Percentiles rank a stretch among this genome's conserved stretches.
Evolutionary conservation across 2,329 filamentous ascomycete genomes (phyloP).

Genomic region (Rutstroemia sp.): DNA sequence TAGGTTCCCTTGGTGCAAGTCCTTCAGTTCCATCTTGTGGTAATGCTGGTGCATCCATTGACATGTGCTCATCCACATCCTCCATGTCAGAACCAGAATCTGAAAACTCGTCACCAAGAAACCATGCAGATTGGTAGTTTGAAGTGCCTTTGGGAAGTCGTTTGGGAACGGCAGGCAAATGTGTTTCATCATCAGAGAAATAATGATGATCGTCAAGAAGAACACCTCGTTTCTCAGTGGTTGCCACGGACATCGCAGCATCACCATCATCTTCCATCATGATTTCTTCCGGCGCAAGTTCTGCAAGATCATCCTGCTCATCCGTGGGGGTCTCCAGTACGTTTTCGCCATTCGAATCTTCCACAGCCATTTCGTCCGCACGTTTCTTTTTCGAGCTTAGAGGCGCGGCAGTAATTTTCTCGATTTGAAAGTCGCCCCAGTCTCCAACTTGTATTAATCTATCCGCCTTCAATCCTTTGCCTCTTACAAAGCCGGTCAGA

Average conservation of each 20-base stretch:
- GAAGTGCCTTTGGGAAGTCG: conserved; percentile 86
- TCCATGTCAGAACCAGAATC: conserved; percentile 78
- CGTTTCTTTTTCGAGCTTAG: conserved; percentile 53
- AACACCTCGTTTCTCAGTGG: conserved; percentile 69
- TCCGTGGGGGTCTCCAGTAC: conserved; percentile 65
- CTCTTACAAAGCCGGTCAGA: conserved; percentile 78
- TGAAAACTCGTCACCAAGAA: conserved; percentile 66
- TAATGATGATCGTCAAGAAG: conserved; percentile 96
- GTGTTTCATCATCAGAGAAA: conserved; percentile 79
- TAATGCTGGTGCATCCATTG: conserved; percentile 45
- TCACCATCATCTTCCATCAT: conserved; percentile 62
- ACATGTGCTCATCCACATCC: conserved; percentile 55
- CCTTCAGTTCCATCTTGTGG: conserved; percentile 82
- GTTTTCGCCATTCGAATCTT: conserved; percentile 46
- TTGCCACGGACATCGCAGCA: conserved; percentile 40
- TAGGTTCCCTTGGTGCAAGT: conserved; percentile 56
- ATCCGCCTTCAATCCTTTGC: conserved; percentile 81
- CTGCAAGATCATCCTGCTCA: conserved; percentile 75
- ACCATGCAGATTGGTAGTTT: conserved; percentile 92
- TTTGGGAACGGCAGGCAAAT: conserved; percentile 56
- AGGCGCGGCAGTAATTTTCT: conserved; percentile 76
- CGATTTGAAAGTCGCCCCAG: conserved; percentile 89
- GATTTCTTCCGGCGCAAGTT: conserved; percentile 80
- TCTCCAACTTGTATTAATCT: conserved; percentile 85
- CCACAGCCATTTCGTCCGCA: conserved; percentile 60